phyloP scores from a whole-genome alignment of 768 basidiomycete genomes.

The Boletus rubescentipes region DNA sequence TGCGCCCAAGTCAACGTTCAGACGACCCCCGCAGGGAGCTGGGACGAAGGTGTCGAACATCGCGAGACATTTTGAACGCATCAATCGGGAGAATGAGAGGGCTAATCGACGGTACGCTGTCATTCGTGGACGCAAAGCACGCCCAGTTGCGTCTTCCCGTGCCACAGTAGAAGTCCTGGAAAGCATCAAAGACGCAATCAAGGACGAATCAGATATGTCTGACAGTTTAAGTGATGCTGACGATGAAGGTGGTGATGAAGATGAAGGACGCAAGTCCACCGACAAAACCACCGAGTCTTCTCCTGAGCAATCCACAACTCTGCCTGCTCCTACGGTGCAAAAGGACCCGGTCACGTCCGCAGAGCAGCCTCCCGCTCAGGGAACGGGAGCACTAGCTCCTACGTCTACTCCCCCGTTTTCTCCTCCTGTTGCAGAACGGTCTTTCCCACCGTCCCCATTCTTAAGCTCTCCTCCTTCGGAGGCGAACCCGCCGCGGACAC shows the following conservation, averaged over 20 bases:
- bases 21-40: constrained; percentile 47
- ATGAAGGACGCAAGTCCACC: constrained; percentile 38
- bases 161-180: constrained; percentile 88
- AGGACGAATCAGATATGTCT: constrained; percentile 75
- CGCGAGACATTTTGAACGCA: constrained; percentile 86
- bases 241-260: constrained; percentile 64
- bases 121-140: constrained; percentile 80
- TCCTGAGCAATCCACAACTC: constrained; percentile 33
- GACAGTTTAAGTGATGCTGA: constrained; percentile 67
- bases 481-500: constrained; percentile 41
- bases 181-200: constrained; percentile 89
- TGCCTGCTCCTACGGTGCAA: constrained; percentile 20
- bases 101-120: constrained; percentile 80
- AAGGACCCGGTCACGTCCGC: constrained; percentile 1
- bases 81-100: constrained; percentile 71
- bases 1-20: constrained; percentile 49
- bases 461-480: constrained; percentile 39
- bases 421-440: constrained; percentile 23
- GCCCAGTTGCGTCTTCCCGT: constrained; percentile 86
- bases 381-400: neutral
- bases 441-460: constrained; percentile 58
- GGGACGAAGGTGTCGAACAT: constrained; percentile 83
- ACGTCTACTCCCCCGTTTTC: constrained; percentile 27
- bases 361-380: constrained; percentile 32
- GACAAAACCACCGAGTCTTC: constrained; percentile 30